A percentile compares a stretch with the other conserved stretches of the same genome.
These are phyloP conservation scores for Cocos nucifera DNA, from an alignment of 176 grass and related monocot genomes.

Conservation along the genomic window DNA sequence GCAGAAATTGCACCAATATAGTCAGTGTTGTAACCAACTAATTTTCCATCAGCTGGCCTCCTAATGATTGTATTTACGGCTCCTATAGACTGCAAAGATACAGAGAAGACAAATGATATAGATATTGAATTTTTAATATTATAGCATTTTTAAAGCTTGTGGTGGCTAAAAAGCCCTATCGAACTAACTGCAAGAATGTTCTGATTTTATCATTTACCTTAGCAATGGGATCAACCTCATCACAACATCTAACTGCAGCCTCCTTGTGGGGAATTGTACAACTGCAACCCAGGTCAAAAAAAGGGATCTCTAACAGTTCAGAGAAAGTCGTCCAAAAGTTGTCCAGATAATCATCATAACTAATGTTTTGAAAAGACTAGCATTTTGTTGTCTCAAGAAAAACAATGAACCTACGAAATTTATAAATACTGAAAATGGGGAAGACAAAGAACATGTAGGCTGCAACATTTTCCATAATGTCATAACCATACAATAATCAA, in stretches of 20 bases:
- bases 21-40: conserved; percentile 95
- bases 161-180: neutral
- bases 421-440: no score
- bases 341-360: no score
- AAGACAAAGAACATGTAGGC: no score
- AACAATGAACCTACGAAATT: no score
- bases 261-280: conserved; percentile 96
- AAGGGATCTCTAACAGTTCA: neutral
- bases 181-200: neutral
- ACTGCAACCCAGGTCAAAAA: conserved; percentile 36
- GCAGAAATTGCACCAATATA: conserved; percentile 98
- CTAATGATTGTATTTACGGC: conserved; percentile 95
- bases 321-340: no score
- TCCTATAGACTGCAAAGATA: conserved; percentile 62
- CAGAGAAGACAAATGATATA: neutral
- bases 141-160: no score
- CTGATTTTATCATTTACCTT: conserved; percentile 35
- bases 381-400: no score
- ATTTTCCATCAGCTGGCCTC: conserved; percentile 62
- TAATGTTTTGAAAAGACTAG: no score
- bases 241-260: conserved; percentile 75
- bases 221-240: conserved; percentile 90
- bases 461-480: no score
- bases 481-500: no score
- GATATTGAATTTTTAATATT: no score